Evolutionary conservation across 441 rosid genomes (phyloP), one percentile per base, ranked within the genome.

Genomic region (Brassica balearica): DNA sequence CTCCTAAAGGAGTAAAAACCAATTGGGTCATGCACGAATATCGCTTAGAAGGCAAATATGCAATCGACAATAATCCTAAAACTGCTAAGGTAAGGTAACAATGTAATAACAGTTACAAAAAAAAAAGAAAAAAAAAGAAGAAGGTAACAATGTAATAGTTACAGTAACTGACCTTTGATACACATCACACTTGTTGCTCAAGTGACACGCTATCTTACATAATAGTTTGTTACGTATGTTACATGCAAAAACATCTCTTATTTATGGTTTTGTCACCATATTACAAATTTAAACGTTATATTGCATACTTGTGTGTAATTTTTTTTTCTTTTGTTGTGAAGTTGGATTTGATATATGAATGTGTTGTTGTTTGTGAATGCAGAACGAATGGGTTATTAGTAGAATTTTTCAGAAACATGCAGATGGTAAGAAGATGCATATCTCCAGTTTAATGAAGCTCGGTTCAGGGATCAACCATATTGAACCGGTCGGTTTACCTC

Each of bases 361-460:
- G 11, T 55, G 23, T 38, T 19, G 1, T n/a, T 61, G 58, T 65
- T 5, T 59, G 53, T 76, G 72, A 20, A 15, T 80, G 88, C 60
- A 92, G 98, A 92, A 87, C 78, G 98, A 94, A 72, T 94, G 97
- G 94, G 97, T 92, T 77, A 87, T 94, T 66, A 85, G 93, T 86
- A 82, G 98, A 86, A 87, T 94, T 15, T 92, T 94, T 73, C 89
- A 91, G 7, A 94, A 92, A 86, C 83, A 80, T 36, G 77, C 71
- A 2, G 94, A 87, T 65, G 97, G 91, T 60, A 89, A 85, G 77
- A 92, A 89, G 80, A 82, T 65, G 29, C 90, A 85, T 73, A 82
- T 88, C 34, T 82, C 95, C 5, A 86, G 88, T 6, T 81, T 90
- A 2, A 72, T 76, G 68, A 71, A 73, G 56, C n/a, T 73, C 5